phyloP scores from a whole-genome alignment of 345 rosid species.

The Arabis alpina region DNA sequence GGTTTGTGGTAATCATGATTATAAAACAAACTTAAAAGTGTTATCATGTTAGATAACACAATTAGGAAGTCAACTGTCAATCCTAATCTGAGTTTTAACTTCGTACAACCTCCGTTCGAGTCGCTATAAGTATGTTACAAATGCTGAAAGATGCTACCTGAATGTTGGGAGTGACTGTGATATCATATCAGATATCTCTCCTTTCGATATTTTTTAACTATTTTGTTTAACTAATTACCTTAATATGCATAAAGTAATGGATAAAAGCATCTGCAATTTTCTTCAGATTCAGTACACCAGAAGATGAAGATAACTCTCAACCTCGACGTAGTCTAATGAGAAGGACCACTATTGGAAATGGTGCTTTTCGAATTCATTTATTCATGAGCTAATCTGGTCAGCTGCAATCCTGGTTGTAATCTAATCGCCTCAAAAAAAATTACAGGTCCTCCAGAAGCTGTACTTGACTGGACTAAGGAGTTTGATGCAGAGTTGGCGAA shows the following conservation, averaged over 20 bases:
- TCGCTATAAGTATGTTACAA: conserved; percentile 15
- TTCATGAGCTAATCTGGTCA: conserved; percentile 21
- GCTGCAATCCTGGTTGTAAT: conserved; percentile 14
- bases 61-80: not conserved
- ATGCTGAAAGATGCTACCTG: conserved; percentile 14
- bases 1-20: conserved; percentile 27
- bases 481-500: conserved; percentile 73
- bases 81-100: not conserved
- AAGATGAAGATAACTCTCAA: conserved; percentile 75
- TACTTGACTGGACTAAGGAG: conserved; percentile 94
- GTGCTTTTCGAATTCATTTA: conserved; percentile 44
- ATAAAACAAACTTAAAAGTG: conserved; percentile 1
- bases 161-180: conserved; percentile 23
- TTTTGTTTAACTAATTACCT: conserved; percentile 1
- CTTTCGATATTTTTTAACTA: conserved; percentile 22
- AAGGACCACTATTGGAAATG: conserved; percentile 97
- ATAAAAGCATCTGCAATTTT: conserved; percentile 15
- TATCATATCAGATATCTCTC: conserved; percentile 3
- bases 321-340: conserved; percentile 60
- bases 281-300: conserved; percentile 84
- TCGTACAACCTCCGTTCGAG: conserved; percentile 1
- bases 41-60: conserved; percentile 10
- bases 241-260: conserved; percentile 25
- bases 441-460: conserved; percentile 85
- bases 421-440: conserved; percentile 39